Percentiles rank a stretch among this genome's conserved stretches.
These are phyloP conservation scores for Solanum pinnatisectum DNA, from an alignment of 257 asterid genomes.

Conservation along the genomic window DNA sequence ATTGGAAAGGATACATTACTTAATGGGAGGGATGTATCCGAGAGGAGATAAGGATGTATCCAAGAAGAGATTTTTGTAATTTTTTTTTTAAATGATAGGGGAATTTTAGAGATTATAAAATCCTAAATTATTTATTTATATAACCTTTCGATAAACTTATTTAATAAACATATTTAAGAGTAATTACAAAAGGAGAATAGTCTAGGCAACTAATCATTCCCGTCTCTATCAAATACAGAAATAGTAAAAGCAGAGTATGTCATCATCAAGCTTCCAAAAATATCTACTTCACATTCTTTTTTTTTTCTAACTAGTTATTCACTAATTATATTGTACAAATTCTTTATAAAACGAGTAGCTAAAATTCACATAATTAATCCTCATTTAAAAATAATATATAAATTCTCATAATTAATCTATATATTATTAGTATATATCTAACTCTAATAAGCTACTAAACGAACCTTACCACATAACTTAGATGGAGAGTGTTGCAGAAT, in stretches of 20 bases:
- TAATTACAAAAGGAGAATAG: too few species aligned
- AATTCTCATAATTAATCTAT: rapidly evolving
- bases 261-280: neutral
- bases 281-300: neutral
- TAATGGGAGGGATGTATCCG: neutral
- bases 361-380: too few species aligned
- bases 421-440: too few species aligned
- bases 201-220: neutral
- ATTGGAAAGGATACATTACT: neutral
- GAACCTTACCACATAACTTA: neutral
- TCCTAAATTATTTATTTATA: too few species aligned
- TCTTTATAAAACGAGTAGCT: neutral
- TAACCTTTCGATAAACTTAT: too few species aligned
- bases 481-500: neutral
- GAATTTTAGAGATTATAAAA: too few species aligned
- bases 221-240: neutral
- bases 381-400: too few species aligned
- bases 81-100: too few species aligned
- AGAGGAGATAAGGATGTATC: neutral
- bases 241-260: neutral
- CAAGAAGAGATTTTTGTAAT: too few species aligned
- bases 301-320: too few species aligned
- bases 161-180: neutral
- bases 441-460: neutral
- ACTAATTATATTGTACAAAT: too few species aligned